Conservation (phyloP, 495 filamentous ascomycete species). For the Clavariopsis aquatica region DNA sequence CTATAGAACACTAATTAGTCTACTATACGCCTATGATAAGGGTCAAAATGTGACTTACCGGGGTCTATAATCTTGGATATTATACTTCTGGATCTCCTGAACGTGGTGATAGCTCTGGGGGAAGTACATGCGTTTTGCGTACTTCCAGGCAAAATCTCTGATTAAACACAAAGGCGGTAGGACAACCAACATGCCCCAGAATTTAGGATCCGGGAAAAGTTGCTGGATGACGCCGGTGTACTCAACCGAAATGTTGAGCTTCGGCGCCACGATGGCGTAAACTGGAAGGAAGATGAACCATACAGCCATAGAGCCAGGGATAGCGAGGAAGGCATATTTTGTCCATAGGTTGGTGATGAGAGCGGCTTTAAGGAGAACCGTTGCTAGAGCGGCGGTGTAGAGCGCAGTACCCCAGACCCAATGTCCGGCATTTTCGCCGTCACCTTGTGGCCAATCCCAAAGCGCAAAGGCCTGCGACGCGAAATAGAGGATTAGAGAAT, state of each 20-base stretch:
- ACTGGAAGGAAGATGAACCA: conserved; percentile 89
- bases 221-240: conserved; percentile 79
- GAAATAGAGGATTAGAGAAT: conserved; percentile 89
- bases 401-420: conserved; percentile 96
- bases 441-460: conserved; percentile 68
- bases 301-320: conserved; percentile 87
- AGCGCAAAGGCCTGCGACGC: conserved; percentile 78
- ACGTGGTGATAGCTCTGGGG: conserved; percentile 98
- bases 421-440: conserved; percentile 82
- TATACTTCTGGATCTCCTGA: conserved; percentile 99
- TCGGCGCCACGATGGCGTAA: conserved; percentile 89
- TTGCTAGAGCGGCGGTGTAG: conserved; percentile 87
- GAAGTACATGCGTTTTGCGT: conserved; percentile 90
- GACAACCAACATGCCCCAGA: conserved; percentile 84
- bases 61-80: conserved; percentile 97
- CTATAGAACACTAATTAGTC: conserved; percentile 44
- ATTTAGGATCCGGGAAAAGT: conserved; percentile 78
- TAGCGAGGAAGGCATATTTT: conserved; percentile 94
- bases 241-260: conserved; percentile 78
- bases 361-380: conserved; percentile 92
- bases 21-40: not conserved
- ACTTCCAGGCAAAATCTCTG: conserved; percentile 80
- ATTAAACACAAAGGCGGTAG: conserved; percentile 83
- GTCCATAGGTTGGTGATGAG: conserved; percentile 98
- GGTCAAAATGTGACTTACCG: conserved; percentile 53